Evolutionary conservation across 345 rosid species (phyloP).

Genomic region (Lepidium africanum): DNA sequence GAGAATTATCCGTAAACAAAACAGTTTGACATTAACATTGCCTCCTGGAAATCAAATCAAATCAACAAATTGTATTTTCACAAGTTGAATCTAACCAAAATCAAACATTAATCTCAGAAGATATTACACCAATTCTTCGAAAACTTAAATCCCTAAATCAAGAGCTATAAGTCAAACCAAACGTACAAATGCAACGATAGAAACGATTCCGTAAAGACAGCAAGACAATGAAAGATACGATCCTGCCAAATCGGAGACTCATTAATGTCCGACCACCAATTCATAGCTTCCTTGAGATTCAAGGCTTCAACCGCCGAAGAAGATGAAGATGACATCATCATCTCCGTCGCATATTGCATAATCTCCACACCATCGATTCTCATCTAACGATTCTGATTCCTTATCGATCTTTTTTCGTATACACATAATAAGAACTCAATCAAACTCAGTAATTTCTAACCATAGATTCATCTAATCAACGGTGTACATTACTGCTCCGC

Average conservation of each 20-base stretch:
- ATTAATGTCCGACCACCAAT: slow-evolving; percentile 69
- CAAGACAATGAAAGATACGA: slow-evolving; percentile 65
- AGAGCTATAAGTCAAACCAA: background rate
- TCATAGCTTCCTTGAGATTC: slow-evolving; percentile 41
- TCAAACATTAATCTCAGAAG: background rate
- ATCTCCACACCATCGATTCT: slow-evolving; percentile 18
- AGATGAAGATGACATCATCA: background rate
- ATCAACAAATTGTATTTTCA: slow-evolving; percentile 53
- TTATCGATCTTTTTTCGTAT: background rate
- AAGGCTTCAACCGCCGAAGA: slow-evolving; percentile 31
- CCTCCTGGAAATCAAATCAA: too few species aligned
- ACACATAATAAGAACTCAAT: background rate
- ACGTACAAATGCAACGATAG: slow-evolving; percentile 62
- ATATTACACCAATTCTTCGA: background rate
- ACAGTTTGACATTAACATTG: too few species aligned
- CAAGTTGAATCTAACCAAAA: slow-evolving; percentile 57
- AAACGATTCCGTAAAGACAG: slow-evolving; percentile 66
- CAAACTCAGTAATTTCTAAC: background rate
- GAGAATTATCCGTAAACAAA: too few species aligned
- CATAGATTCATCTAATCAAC: too few species aligned
- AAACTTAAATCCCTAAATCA: background rate
- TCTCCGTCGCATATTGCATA: slow-evolving; percentile 5
- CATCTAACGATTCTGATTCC: slow-evolving; percentile 23
- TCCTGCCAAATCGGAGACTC: slow-evolving; percentile 74
- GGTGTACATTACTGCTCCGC: too few species aligned